Evolutionary conservation across 805 yeast genomes (phyloP).

Genomic region (Dipodascopsis tothii): DNA sequence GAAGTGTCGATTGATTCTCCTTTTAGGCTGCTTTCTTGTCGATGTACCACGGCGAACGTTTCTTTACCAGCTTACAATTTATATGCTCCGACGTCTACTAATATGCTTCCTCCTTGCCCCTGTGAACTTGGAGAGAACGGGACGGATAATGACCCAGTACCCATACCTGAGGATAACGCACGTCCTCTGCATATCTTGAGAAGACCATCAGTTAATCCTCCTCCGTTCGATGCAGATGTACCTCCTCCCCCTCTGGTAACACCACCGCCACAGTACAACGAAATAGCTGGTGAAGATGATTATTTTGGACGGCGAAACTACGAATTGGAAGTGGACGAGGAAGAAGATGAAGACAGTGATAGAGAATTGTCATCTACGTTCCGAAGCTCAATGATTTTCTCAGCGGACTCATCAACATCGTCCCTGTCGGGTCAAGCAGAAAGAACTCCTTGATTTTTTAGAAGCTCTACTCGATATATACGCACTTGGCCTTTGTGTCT

Average conservation of each 20-base stretch:
- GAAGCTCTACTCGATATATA: too few species aligned
- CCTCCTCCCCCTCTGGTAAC: conserved; percentile 35
- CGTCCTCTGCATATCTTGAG: conserved; percentile 51
- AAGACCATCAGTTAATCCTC: conserved; percentile 54
- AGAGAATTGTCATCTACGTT: background rate
- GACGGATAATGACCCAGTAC: background rate
- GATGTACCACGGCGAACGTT: conserved; percentile 41
- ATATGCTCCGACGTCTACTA: conserved; percentile 50
- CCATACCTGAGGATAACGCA: conserved; percentile 4
- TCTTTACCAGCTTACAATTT: conserved; percentile 35
- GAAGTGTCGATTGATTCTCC: conserved; percentile 95
- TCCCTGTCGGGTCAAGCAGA: too few species aligned
- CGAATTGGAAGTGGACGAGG: background rate
- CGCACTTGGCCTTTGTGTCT: too few species aligned
- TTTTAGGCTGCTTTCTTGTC: conserved; percentile 66
- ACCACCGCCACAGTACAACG: conserved; percentile 40
- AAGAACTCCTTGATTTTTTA: too few species aligned
- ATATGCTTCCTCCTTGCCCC: conserved; percentile 20
- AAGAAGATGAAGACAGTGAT: background rate
- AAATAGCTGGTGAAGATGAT: conserved; percentile 34
- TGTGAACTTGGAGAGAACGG: conserved; percentile 6
- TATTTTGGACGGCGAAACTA: conserved; percentile 5
- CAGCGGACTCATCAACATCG: background rate
- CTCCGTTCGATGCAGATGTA: conserved; percentile 48
- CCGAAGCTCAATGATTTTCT: background rate